Percentiles rank a stretch among this genome's conserved stretches.
These are phyloP conservation scores for Stagonosporopsis rhizophila DNA, from an alignment of 2,329 filamentous ascomycete species.

Conservation along the genomic window DNA sequence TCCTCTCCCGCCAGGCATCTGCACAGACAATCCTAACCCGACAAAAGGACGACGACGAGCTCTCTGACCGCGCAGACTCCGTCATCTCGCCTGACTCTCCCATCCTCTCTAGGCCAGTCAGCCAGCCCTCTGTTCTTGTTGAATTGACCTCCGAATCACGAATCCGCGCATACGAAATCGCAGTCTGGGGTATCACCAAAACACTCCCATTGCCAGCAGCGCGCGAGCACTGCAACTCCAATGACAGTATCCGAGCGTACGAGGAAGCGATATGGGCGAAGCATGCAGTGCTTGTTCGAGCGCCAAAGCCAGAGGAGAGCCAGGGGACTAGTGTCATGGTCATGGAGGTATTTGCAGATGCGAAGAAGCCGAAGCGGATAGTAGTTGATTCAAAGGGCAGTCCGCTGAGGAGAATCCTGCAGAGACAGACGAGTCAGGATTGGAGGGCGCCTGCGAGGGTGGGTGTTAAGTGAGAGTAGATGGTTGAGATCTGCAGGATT, in stretches of 20 bases:
- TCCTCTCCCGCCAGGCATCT: conserved; percentile 3
- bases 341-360: background rate
- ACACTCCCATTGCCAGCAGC: background rate
- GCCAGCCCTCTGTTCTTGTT: background rate
- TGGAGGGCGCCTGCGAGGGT: conserved; percentile 2
- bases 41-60: background rate
- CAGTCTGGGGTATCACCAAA: background rate
- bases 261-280: conserved; percentile 4
- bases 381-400: conserved; percentile 9
- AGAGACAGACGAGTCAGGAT: conserved; percentile 7
- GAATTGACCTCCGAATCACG: background rate
- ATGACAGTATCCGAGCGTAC: background rate
- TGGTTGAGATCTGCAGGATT: background rate
- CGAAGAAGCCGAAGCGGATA: background rate
- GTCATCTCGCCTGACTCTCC: conserved; percentile 4
- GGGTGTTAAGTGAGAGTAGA: background rate
- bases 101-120: background rate
- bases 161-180: background rate
- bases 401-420: conserved; percentile 11
- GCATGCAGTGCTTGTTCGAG: too few relatives aligned
- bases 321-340: background rate
- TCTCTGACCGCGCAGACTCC: conserved; percentile 4
- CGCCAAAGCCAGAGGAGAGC: background rate
- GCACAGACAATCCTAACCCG: background rate
- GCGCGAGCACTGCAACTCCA: background rate